Percentiles rank a stretch among this genome's conserved stretches.
phyloP scores from a whole-genome alignment of 2,329 filamentous ascomycete genomes.

The Aspergillus sojae region DNA sequence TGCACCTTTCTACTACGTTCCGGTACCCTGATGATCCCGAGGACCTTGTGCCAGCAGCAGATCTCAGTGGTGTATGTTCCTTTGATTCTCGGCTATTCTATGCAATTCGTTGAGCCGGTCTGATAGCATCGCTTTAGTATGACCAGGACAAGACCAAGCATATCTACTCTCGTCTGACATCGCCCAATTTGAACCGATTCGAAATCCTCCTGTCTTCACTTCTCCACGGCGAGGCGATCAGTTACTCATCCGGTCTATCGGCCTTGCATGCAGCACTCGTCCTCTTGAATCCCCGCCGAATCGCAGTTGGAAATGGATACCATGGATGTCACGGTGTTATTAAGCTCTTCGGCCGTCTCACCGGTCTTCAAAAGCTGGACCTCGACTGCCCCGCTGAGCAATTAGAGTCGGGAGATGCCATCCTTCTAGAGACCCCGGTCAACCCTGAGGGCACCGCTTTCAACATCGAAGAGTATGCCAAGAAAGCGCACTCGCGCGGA shows the following conservation, averaged over 20 bases:
- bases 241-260: conserved; percentile 82
- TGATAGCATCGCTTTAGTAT: conserved; percentile 18
- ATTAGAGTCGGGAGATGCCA: conserved; percentile 75
- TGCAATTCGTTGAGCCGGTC: neutral
- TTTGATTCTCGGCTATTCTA: neutral
- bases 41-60: conserved; percentile 56
- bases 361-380: conserved; percentile 70
- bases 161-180: conserved; percentile 80
- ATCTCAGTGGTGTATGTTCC: conserved; percentile 56
- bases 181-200: conserved; percentile 80
- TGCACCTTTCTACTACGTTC: conserved; percentile 92
- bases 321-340: conserved; percentile 93
- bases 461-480: conserved; percentile 71
- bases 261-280: conserved; percentile 87
- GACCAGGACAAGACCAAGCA: conserved; percentile 50
- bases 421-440: conserved; percentile 90
- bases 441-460: conserved; percentile 86
- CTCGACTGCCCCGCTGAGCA: conserved; percentile 69
- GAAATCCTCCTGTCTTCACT: conserved; percentile 79
- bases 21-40: conserved; percentile 75
- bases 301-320: conserved; percentile 84
- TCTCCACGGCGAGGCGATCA: conserved; percentile 66
- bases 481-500: conserved; percentile 70
- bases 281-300: conserved; percentile 77
- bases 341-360: conserved; percentile 71